Base-by-base conservation (phyloP, 306 rosid genomes). In the Astragalus glycyphyllos region DNA sequence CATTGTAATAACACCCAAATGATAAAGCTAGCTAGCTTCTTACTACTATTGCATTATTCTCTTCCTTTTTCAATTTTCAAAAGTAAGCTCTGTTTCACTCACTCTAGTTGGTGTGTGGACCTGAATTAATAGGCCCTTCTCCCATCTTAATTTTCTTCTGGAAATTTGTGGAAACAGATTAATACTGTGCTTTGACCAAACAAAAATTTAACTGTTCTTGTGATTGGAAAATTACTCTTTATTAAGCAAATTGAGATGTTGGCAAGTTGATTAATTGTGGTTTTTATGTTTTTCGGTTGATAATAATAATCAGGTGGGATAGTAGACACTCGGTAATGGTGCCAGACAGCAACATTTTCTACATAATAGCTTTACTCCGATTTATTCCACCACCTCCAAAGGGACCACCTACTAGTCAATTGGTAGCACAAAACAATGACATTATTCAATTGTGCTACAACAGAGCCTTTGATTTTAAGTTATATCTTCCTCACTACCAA, bases 301-400 rank as follows among this genome's bases (percentile, higher is more conserved):
- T 54, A 20, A 20, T 20, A 4, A 48, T 48, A 63, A 46, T 62
- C 82, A 94, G 98, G 88, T 94, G 98, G 98, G 98, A 94, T 77
- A 49, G 35, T 29, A 89, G 98, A 15, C 91, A 91, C 9, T 94
- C 98, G 1, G 88, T 77, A 58, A 84, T 58, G 80, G 35, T 90
- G 66, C 98, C 98, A 0, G 84, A 90, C 68, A 87, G 92, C 7
- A 96, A 90, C 69, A 82, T 94, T 20, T 88, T 94, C 84, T 94
- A 94, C 92, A 50, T 87, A 32, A 87, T 94, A 80, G 97, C 97
- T 0, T 68, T 93, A 73, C 78, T 93, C 15, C 92, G 98, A 14
- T 89, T 86, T 69, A 81, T 72, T 61, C 86, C 84, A 6, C 84
- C 96, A 6, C 77, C 83, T 5, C 89, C 92, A 0, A 84, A 75